Base-by-base conservation (phyloP, 140 eudicot species). In the Oenanthe javanica region DNA sequence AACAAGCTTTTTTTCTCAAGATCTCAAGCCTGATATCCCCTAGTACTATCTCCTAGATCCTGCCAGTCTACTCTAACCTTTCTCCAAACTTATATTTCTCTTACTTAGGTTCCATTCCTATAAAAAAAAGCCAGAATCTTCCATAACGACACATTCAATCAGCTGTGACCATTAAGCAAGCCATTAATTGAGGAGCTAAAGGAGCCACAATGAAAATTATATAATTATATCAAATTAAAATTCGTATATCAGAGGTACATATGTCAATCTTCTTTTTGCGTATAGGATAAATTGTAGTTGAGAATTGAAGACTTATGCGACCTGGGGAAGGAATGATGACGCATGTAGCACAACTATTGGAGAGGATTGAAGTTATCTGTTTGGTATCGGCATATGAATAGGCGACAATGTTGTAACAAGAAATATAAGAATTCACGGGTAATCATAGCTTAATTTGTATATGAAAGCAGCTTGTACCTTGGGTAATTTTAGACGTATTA, bases 381-480 rank as follows among this genome's bases (percentile, higher is more conserved):
- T 52, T 6, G 18, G 61, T 52, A 5, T 52, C 7, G 1, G 61
- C 55, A 51, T 11, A 51, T 51, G 13, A 21, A 52, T 52, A 52
- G 61, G 61, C n/a, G n/a, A 52, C 57, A 1, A 6, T 52, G 61
- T 13, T 10, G 16, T 13, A 10, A 10, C 4, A 47, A 11, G 55
- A 1, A 51, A 2, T 12, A 12, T 4, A 12, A 16, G 4, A 6
- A 57, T 57, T 0, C 8, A 21, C 36, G n/a, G 1, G 13, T 59
- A 19, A 19, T 0, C 0, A 19, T 59, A 23, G 15, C 70, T 23
- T n/a, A 0, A 21, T 7, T 12, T 64, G 63, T 42, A 67, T 31
- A 79, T 69, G 10, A 25, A 82, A 75, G 40, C 49, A 40, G 66
- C 57, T 38, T 49, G 76, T 85, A 94, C 97, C 97, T 89, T 77